Evolutionary conservation across 2,329 filamentous ascomycete species (phyloP).

Genomic region (Periconia macrospinosa): DNA sequence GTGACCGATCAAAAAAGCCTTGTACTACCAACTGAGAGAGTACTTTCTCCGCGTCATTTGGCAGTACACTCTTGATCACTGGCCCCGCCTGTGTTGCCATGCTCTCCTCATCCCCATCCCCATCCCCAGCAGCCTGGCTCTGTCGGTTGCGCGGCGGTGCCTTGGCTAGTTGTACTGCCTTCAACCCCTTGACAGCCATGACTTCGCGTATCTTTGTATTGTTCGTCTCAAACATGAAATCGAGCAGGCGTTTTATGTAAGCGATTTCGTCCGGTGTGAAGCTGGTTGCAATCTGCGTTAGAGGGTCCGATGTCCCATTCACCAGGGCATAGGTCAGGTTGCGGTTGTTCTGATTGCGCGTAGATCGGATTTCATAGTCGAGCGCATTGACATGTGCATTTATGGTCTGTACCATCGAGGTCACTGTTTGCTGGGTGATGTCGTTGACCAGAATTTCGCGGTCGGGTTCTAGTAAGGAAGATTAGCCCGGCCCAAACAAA

Average conservation of each 20-base stretch:
- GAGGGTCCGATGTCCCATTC: constrained; percentile 81
- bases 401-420: constrained; percentile 68
- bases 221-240: constrained; percentile 88
- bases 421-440: constrained; percentile 69
- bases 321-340: constrained; percentile 79
- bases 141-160: constrained; percentile 26
- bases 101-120: constrained; percentile 23
- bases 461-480: constrained; percentile 35
- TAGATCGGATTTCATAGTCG: constrained; percentile 83
- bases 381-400: constrained; percentile 75
- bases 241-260: constrained; percentile 84
- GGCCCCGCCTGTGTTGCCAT: constrained; percentile 34
- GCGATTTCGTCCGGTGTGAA: constrained; percentile 82
- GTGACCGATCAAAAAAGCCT: constrained; percentile 81
- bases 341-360: constrained; percentile 67
- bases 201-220: constrained; percentile 81
- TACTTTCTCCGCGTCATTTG: constrained; percentile 74
- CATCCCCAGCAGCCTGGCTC: constrained; percentile 17
- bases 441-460: constrained; percentile 59
- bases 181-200: constrained; percentile 77
- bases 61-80: constrained; percentile 62
- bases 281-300: constrained; percentile 84
- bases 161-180: constrained; percentile 71
- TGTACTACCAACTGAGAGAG: constrained; percentile 72
- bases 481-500: not conserved